Conservation (phyloP, 192 early-diverging fungal species). For the Rhizophlyctis rosea region DNA sequence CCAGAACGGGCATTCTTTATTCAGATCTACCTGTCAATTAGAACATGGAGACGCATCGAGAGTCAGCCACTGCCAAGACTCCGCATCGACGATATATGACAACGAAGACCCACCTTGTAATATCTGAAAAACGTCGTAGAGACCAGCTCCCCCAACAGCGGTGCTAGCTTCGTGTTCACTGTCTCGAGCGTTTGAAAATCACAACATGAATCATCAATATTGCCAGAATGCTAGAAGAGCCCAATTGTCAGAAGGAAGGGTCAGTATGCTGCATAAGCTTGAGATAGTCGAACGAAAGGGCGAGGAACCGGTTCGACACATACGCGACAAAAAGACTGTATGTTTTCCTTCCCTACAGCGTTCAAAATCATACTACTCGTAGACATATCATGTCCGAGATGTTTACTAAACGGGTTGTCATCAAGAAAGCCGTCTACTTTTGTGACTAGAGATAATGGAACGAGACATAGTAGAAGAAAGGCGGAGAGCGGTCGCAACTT, state of each 20-base stretch:
- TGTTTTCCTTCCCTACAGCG: neutral
- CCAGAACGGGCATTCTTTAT: slow-evolving; percentile 90
- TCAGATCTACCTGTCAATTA: slow-evolving; percentile 68
- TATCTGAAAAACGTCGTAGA: slow-evolving; percentile 86
- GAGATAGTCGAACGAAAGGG: neutral
- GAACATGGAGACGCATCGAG: neutral
- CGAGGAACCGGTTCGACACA: neutral
- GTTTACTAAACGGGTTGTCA: no score
- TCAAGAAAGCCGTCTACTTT: no score
- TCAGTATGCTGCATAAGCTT: neutral
- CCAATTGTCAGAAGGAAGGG: neutral
- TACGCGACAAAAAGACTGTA: neutral
- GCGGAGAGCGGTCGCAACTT: no score
- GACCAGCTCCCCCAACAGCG: slow-evolving; percentile 71
- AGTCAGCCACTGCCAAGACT: neutral
- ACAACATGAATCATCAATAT: slow-evolving; percentile 37
- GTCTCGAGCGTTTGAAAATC: slow-evolving; percentile 37
- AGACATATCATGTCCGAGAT: no score
- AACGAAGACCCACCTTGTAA: slow-evolving; percentile 64
- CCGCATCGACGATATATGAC: neutral
- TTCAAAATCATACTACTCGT: no score
- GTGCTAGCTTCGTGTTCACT: slow-evolving; percentile 69
- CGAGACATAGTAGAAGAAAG: no score
- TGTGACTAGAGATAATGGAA: no score
- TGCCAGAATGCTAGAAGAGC: slow-evolving; percentile 18